These are phyloP conservation scores for Mortierella sp. DNA, from an alignment of 371 early-diverging fungal genomes.

Conservation along the genomic window DNA sequence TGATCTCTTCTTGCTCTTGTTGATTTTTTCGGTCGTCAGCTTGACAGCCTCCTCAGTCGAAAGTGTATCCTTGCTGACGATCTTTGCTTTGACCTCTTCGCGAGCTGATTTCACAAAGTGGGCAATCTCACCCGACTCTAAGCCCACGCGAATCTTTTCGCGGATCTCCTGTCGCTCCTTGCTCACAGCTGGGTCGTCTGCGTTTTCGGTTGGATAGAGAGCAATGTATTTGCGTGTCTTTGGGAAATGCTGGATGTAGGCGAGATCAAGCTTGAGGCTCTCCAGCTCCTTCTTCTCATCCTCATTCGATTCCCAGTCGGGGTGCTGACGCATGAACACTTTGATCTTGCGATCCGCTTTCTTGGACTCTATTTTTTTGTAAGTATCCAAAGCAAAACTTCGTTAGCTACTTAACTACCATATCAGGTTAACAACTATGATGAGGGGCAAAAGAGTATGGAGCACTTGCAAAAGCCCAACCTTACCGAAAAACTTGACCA, in stretches of 20 bases:
- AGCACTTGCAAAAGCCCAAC: background rate
- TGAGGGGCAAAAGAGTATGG: background rate
- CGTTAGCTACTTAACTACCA: background rate
- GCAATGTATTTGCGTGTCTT: conserved; percentile 50
- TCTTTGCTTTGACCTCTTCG: conserved; percentile 43
- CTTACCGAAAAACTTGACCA: conserved; percentile 55
- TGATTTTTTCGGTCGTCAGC: conserved; percentile 31
- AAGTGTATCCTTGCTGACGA: conserved; percentile 26
- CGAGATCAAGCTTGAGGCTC: conserved; percentile 45
- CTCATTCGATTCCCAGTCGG: conserved; percentile 27
- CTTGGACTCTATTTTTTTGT: conserved; percentile 31
- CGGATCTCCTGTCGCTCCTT: conserved; percentile 37
- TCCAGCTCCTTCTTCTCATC: conserved; percentile 36
- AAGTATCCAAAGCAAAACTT: background rate
- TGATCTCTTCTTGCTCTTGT: conserved; percentile 32
- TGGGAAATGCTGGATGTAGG: conserved; percentile 52
- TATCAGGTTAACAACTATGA: background rate
- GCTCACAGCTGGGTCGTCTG: conserved; percentile 19
- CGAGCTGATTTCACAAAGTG: conserved; percentile 27
- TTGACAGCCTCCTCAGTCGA: conserved; percentile 27
- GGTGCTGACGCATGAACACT: conserved; percentile 38
- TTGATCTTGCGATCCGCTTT: conserved; percentile 51
- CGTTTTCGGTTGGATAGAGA: conserved; percentile 41
- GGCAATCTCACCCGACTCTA: conserved; percentile 28
- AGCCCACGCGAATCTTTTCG: conserved; percentile 27